These are phyloP conservation scores for Fusarium coffeatum DNA, from an alignment of 2,329 filamentous ascomycete genomes.

Conservation along the genomic window DNA sequence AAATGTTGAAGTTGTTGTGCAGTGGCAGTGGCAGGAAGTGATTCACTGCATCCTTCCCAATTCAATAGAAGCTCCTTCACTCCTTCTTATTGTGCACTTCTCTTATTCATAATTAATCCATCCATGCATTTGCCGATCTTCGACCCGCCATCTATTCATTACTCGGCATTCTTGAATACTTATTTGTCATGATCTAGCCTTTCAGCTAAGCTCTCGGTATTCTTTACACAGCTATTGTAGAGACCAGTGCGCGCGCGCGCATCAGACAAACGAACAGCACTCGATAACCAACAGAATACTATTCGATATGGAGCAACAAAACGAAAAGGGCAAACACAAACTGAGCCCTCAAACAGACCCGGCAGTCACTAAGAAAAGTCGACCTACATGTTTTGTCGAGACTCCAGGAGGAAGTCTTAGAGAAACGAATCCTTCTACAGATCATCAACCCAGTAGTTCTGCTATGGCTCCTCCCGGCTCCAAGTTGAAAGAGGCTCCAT, in stretches of 20 bases:
- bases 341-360: constrained; percentile 26
- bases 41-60: background rate
- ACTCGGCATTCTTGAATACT: background rate
- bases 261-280: background rate
- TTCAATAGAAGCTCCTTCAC: background rate
- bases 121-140: background rate
- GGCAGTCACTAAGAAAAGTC: constrained; percentile 15
- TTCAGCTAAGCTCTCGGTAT: background rate
- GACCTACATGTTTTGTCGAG: constrained; percentile 20
- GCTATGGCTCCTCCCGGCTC: background rate
- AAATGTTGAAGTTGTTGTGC: background rate
- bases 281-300: background rate
- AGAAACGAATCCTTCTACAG: constrained; percentile 13
- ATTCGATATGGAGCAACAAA: constrained; percentile 14
- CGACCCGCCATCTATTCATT: background rate
- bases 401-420: constrained; percentile 35
- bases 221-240: background rate
- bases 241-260: background rate
- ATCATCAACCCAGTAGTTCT: background rate
- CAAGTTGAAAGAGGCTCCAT: background rate
- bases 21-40: constrained; percentile 6
- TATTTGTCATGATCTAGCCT: background rate
- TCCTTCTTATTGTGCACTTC: background rate
- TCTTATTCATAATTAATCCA: background rate
- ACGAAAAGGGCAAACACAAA: constrained; percentile 16